Evolutionary conservation across 257 asterid species (phyloP).

Genomic region (Solanum habrochaites): DNA sequence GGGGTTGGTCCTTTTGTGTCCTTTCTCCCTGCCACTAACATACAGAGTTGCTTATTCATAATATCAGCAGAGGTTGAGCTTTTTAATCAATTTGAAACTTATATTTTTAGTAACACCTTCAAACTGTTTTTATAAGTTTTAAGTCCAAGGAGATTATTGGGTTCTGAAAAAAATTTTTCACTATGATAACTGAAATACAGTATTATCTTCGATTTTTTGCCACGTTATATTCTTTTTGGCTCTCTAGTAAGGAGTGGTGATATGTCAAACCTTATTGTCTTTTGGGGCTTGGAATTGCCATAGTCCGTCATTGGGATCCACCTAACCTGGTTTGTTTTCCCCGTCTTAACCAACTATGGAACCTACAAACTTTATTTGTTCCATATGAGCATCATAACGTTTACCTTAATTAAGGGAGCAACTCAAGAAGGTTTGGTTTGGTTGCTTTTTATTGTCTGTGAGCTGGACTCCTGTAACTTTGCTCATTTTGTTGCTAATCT

Average conservation of each 20-base stretch:
- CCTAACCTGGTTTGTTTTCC: background rate
- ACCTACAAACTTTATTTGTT: background rate
- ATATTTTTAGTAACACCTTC: background rate
- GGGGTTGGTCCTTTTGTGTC: background rate
- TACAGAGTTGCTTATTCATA: background rate
- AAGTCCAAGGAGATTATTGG: background rate
- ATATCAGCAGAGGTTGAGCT: background rate
- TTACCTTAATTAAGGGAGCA: background rate
- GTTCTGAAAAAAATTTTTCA: background rate
- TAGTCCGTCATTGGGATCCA: background rate
- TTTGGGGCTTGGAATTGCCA: background rate
- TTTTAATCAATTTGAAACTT: background rate
- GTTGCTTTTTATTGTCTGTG: background rate
- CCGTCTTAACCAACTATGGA: background rate
- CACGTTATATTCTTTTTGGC: background rate
- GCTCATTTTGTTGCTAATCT: background rate
- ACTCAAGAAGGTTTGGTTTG: background rate
- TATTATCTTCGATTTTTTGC: background rate
- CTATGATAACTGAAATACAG: background rate
- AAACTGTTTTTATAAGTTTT: background rate
- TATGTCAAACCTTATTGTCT: background rate
- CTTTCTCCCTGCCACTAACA: background rate
- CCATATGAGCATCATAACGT: background rate
- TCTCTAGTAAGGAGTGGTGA: background rate
- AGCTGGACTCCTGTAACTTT: too few relatives aligned